Conservation (phyloP, 169 alveolate genomes). For the Eimeria falciformis region DNA sequence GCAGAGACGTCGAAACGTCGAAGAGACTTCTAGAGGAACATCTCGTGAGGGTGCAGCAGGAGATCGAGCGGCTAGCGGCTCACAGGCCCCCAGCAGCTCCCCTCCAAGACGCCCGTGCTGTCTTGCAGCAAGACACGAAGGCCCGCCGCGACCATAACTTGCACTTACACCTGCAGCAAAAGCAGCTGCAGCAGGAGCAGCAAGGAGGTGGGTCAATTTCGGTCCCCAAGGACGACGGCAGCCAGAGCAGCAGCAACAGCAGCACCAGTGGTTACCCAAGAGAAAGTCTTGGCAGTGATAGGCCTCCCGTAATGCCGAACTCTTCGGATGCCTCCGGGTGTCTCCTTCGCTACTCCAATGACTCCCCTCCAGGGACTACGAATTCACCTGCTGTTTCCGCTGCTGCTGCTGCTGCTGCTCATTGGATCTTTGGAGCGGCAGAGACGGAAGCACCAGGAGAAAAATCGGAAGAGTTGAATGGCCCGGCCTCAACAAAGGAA, state of each 20-base stretch:
- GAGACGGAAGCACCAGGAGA: no score
- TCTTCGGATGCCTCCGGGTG: no score
- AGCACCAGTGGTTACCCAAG: neutral
- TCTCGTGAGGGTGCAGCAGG: neutral
- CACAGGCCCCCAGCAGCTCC: slow-evolving; percentile 21
- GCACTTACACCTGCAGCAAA: slow-evolving; percentile 8
- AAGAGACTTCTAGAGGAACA: neutral
- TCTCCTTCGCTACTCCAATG: no score
- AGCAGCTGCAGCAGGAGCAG: slow-evolving; percentile 17
- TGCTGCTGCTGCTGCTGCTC: no score
- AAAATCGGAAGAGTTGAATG: no score
- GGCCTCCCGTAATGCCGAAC: no score
- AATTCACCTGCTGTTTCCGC: no score
- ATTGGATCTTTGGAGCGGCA: no score
- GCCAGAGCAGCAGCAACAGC: neutral
- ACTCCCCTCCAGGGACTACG: no score
- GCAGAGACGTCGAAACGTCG: slow-evolving; percentile 12
- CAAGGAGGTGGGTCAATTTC: neutral
- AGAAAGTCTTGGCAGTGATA: neutral
- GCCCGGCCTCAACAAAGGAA: no score
- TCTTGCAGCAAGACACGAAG: slow-evolving; percentile 20
- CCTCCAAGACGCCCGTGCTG: neutral
- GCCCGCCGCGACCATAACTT: neutral
- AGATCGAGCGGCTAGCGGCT: neutral
- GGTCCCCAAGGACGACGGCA: neutral